A percentile compares a stretch with the other conserved stretches of the same genome.
Conservation (phyloP, 345 rosid species). For the Rhizophora mangle region DNA sequence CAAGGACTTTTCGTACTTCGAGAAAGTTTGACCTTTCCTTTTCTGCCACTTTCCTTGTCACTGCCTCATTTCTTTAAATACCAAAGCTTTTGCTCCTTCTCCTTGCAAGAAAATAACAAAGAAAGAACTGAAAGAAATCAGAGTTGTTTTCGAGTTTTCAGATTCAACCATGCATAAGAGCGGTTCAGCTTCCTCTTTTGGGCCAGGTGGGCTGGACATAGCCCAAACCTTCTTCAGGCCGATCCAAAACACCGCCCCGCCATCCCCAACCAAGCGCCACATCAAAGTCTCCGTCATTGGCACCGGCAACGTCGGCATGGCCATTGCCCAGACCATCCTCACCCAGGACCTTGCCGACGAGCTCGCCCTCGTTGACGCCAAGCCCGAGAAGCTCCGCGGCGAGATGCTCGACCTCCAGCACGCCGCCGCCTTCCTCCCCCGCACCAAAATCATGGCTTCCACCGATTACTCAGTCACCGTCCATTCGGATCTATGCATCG, state of each 20-base stretch:
- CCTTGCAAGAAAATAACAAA: no score
- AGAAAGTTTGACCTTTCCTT: neutral
- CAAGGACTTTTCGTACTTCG: no score
- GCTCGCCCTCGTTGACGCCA: slow-evolving; percentile 69
- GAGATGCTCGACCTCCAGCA: slow-evolving; percentile 99
- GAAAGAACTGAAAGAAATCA: neutral
- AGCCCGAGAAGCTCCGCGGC: slow-evolving; percentile 66
- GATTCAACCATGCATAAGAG: slow-evolving; percentile 46
- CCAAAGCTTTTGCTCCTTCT: neutral
- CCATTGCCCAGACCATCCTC: slow-evolving; percentile 93
- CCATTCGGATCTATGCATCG: slow-evolving; percentile 83
- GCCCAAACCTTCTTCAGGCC: slow-evolving; percentile 67
- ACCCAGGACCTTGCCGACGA: slow-evolving; percentile 77
- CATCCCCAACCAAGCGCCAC: slow-evolving; percentile 53
- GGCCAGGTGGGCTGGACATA: slow-evolving; percentile 68
- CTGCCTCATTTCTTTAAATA: neutral
- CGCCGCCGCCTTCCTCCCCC: slow-evolving; percentile 96
- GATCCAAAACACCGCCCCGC: slow-evolving; percentile 47
- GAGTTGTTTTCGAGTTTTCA: neutral
- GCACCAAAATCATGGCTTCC: slow-evolving; percentile 68
- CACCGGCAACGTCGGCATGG: slow-evolving; percentile 94
- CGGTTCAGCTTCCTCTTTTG: slow-evolving; percentile 49
- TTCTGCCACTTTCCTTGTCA: neutral
- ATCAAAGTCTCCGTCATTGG: slow-evolving; percentile 82
- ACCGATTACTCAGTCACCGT: slow-evolving; percentile 63